These are phyloP conservation scores for Kalmanozyma brasiliensis DNA, from an alignment of 1,284 basidiomycete species.

Conservation along the genomic window DNA sequence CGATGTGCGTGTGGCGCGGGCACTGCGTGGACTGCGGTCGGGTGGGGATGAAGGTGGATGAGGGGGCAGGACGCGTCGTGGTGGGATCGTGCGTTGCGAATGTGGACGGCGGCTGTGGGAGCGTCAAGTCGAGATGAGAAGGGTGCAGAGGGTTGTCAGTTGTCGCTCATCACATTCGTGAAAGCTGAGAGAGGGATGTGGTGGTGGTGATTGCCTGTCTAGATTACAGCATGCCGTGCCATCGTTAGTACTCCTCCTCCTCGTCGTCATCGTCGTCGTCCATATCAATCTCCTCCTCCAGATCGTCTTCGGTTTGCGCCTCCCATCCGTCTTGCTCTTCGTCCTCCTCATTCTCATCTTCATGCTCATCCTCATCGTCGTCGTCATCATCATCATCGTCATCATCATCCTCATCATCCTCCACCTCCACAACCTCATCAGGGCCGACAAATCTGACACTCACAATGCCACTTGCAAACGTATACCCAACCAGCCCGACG, in stretches of 20 bases:
- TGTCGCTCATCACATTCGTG: background rate
- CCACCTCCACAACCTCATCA: slow-evolving; percentile 22
- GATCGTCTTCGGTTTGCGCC: slow-evolving; percentile 21
- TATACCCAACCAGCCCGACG: slow-evolving; percentile 52
- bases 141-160: slow-evolving; percentile 2
- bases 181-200: background rate
- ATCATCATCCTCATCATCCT: slow-evolving; percentile 22
- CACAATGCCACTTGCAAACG: slow-evolving; percentile 60
- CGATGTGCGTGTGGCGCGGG: slow-evolving; percentile 35
- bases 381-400: slow-evolving; percentile 15
- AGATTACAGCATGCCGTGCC: too few species aligned
- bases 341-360: slow-evolving; percentile 16
- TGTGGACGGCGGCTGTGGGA: slow-evolving; percentile 1
- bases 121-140: too few species aligned
- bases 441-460: slow-evolving; percentile 44
- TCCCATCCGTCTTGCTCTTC: slow-evolving; percentile 18
- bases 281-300: slow-evolving; percentile 22
- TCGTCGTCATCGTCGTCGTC: slow-evolving; percentile 27
- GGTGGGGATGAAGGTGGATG: background rate
- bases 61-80: slow-evolving; percentile 5
- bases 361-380: background rate
- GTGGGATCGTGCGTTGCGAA: slow-evolving; percentile 14
- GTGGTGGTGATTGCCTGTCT: too few species aligned
- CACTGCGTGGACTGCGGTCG: slow-evolving; percentile 15
- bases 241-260: slow-evolving; percentile 16